Base-by-base conservation (phyloP, 2,329 filamentous ascomycete genomes). In the Pseudogymnoascus sp. region DNA sequence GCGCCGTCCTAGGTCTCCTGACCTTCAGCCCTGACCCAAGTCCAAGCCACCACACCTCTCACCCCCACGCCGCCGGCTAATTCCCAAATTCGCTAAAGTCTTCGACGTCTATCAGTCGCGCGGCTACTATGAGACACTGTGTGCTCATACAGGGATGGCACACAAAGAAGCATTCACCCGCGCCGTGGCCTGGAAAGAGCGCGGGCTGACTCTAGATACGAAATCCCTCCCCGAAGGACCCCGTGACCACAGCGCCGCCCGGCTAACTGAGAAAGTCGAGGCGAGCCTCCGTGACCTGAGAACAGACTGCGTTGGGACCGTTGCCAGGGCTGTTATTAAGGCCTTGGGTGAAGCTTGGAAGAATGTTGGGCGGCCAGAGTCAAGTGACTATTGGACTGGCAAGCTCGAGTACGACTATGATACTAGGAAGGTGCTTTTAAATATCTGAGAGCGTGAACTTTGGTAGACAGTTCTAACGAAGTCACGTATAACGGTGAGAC, bases 81-180 rank as follows among this genome's bases (percentile, higher is more conserved):
- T n/a, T n/a, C n/a, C n/a, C n/a, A n/a, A n/a, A n/a, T n/a, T n/a
- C n/a, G n/a, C n/a, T n/a, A n/a, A n/a, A n/a, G n/a, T n/a, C n/a
- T n/a, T n/a, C 39, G 88, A 93, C 73, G 81, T 87, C 68, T 86
- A 96, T 73, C 89, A 93, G 75, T 78, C 80, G n/a, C 83, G 87
- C 64, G 91, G 91, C 39, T 93, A 96, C 78, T 87, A 87, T 72
- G 92, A 96, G 73, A 96, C 21, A 96, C 92, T 1, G 91, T 92
- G 0, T 84, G 90, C 25, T 73, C 85, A 64, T 96, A 96, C 71
- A 79, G 90, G 14, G 86, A 78, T 57, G 85, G 85, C 60, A 78
- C 85, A 69, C 91, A 96, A 96, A 73, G 92, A 96, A 76, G 88
- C 83, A 11, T 96, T 88, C 75, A 93, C 91, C 4, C 80, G 83